Conservation (phyloP, 768 basidiomycete genomes). For the Leccinum disarticulatum region DNA sequence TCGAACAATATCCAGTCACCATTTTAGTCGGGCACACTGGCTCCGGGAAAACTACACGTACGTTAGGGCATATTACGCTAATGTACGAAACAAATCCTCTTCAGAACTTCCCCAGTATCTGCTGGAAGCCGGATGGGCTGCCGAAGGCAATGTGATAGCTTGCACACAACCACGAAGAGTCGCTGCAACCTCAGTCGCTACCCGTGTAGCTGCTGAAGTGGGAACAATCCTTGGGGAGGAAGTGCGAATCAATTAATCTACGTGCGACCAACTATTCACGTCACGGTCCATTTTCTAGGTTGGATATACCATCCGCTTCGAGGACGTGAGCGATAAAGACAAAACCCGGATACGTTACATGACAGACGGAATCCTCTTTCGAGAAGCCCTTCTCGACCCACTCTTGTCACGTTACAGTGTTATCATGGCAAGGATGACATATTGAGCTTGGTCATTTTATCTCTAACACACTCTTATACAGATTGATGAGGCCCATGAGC, state of each 20-base stretch:
- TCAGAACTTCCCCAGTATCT: constrained; percentile 95
- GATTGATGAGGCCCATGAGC: constrained; percentile 98
- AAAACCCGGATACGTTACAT: constrained; percentile 90
- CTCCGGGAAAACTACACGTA: constrained; percentile 97
- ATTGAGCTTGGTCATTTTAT: not conserved
- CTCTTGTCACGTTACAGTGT: constrained; percentile 90
- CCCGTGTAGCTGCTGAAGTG: constrained; percentile 89
- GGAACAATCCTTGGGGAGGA: constrained; percentile 88
- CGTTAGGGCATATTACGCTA: constrained; percentile 29
- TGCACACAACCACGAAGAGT: constrained; percentile 94
- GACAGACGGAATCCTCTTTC: constrained; percentile 98
- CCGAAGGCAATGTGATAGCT: constrained; percentile 78
- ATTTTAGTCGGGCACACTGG: constrained; percentile 96
- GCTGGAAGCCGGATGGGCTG: constrained; percentile 90
- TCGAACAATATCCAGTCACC: constrained; percentile 81
- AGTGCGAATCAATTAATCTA: constrained; percentile 38
- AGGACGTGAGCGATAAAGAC: constrained; percentile 84
- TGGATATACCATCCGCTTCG: constrained; percentile 96
- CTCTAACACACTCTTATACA: constrained; percentile 30
- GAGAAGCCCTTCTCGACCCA: constrained; percentile 91
- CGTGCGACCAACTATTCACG: not conserved
- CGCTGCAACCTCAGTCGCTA: constrained; percentile 92
- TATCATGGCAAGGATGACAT: constrained; percentile 69
- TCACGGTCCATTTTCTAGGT: constrained; percentile 53
- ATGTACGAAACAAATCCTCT: constrained; percentile 9